A percentile compares a stretch with the other conserved stretches of the same genome.
Conservation (phyloP, 2,329 filamentous ascomycete genomes). For the Colletotrichum spaethianum region DNA sequence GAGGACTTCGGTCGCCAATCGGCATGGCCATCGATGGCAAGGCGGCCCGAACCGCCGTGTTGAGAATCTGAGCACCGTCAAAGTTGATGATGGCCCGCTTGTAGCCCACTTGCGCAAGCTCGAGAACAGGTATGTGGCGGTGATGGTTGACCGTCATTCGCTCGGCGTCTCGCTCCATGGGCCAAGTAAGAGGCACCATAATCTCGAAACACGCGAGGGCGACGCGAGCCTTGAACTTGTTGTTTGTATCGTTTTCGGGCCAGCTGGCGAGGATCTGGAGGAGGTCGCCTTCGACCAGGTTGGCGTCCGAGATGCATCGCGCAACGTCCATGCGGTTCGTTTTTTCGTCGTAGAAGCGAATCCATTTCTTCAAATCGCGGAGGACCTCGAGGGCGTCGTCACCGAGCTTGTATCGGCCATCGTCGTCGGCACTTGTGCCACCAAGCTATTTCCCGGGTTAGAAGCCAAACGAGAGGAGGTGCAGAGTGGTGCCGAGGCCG, state of each 20-base stretch:
- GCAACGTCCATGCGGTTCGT: constrained; percentile 95
- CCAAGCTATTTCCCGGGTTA: constrained; percentile 75
- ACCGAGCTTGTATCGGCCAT: constrained; percentile 88
- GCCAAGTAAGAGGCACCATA: constrained; percentile 94
- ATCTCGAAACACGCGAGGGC: constrained; percentile 91
- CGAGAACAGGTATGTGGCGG: constrained; percentile 89
- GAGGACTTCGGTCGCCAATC: constrained; percentile 79
- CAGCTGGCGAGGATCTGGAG: constrained; percentile 89
- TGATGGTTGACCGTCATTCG: constrained; percentile 95
- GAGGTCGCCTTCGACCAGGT: constrained; percentile 90
- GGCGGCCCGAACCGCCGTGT: constrained; percentile 84
- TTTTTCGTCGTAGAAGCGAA: constrained; percentile 94
- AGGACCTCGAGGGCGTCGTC: constrained; percentile 94
- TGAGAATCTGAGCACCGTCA: constrained; percentile 82
- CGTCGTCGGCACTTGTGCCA: constrained; percentile 83
- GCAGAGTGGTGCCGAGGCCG: neutral
- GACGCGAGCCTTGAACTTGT: constrained; percentile 82
- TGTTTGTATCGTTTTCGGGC: constrained; percentile 80
- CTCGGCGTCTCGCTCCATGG: constrained; percentile 82
- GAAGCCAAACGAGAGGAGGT: constrained; percentile 9
- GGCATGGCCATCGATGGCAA: constrained; percentile 88
- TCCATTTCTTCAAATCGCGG: constrained; percentile 94
- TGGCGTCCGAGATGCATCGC: constrained; percentile 90
- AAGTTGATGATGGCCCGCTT: constrained; percentile 91
- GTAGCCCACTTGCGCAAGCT: constrained; percentile 89